These are phyloP conservation scores for Diversispora eburnea DNA, from an alignment of 192 early-diverging fungal genomes.

Conservation along the genomic window DNA sequence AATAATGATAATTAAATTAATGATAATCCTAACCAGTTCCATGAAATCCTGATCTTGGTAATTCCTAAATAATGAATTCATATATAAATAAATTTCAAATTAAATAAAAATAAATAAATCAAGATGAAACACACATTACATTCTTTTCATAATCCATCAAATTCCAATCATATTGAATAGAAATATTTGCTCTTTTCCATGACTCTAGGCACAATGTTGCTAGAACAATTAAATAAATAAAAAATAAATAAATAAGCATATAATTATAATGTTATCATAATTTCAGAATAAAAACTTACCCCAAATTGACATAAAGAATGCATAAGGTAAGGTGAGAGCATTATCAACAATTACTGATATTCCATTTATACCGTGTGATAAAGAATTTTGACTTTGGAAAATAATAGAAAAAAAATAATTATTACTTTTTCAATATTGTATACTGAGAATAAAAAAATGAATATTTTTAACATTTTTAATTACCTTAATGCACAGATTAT, in stretches of 20 bases:
- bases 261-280: no score
- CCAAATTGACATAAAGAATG: constrained; percentile 65
- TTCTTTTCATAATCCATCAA: constrained; percentile 42
- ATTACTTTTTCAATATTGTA: neutral
- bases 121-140: neutral
- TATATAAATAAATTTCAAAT: neutral
- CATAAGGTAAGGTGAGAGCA: constrained; percentile 38
- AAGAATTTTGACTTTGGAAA: neutral
- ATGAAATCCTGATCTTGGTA: constrained; percentile 55
- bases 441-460: neutral
- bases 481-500: constrained; percentile 25
- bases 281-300: constrained; percentile 11
- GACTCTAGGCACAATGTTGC: constrained; percentile 54
- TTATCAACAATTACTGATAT: neutral
- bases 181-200: constrained; percentile 56
- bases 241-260: neutral
- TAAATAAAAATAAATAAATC: neutral
- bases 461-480: neutral
- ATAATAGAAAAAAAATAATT: neutral
- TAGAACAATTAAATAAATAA: constrained; percentile 16
- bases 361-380: neutral
- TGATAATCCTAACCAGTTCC: constrained; percentile 32
- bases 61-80: constrained; percentile 32
- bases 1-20: neutral
- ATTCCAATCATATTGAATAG: constrained; percentile 56